Evolutionary conservation across 2,329 filamentous ascomycete genomes (phyloP), one percentile per base, ranked within the genome.

Genomic region (Calonectria pseudoreteaudii): DNA sequence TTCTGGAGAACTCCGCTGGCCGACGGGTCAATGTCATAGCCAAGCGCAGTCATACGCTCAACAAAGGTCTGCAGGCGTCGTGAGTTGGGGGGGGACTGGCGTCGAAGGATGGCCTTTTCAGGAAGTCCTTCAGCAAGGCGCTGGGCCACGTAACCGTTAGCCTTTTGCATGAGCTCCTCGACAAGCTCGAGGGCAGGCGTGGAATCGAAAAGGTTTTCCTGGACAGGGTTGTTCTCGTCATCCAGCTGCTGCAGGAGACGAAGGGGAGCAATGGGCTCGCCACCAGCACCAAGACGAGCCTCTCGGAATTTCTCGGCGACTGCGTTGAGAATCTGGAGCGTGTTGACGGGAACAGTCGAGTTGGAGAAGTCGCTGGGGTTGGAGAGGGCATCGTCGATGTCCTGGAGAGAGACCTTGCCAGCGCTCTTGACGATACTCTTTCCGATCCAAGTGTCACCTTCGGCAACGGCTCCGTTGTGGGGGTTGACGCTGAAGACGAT

Each of bases 161-260:
- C 94, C 88, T 97, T 98, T 89, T 98, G 94, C 86, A 95, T 93
- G 68, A 99, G 89, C 87, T 99, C 97, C 84, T 99, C 97, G 56
- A 98, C 95, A 76, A 98, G 91, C 86, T 98, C 96, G 76, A 97
- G 95, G 3, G 96, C 95, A 13, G 93, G 89, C 16, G 95, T 95
- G 36, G 95, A 96, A 84, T 98, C 93, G 82, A 98, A 99, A 77
- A 99, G 94, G 86, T 98, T 99, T 83, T 95, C 92, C 86, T 98
- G 95, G 50, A 98, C 96, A 3, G 96, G 97, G 68, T 98, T 95
- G 84, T 98, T 98, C 88, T 99, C 97, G 80, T 99, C 97, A 79
- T 99, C 97, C 50, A 98, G 90, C 86, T 98, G 96, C 85, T 98
- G 95, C 75, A 98, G 88, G 60, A 99, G 90, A 71, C 97, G 94